Evolutionary conservation across 73 alveolate genomes (phyloP).

Genomic region (Tetrahymena borealis): DNA sequence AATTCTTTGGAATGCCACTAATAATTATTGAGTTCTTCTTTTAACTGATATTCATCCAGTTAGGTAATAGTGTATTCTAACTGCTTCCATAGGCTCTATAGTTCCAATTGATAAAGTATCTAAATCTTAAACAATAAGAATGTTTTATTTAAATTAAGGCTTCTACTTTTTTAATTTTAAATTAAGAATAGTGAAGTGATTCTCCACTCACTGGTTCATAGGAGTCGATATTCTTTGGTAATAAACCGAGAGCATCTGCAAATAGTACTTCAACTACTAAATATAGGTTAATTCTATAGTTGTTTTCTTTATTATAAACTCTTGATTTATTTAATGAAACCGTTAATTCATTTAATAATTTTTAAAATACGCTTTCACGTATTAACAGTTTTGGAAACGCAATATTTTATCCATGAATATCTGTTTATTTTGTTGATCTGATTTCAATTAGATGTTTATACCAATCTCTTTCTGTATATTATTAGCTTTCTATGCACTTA

Average conservation of each 20-base stretch:
- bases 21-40: neutral
- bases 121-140: neutral
- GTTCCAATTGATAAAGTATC: neutral
- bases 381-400: neutral
- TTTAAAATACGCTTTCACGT: neutral
- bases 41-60: neutral
- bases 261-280: neutral
- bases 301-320: neutral
- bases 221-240: neutral
- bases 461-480: neutral
- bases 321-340: neutral
- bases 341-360: neutral
- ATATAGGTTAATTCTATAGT: neutral
- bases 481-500: neutral
- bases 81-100: neutral
- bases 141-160: neutral
- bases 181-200: neutral
- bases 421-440: neutral
- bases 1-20: neutral
- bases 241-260: neutral
- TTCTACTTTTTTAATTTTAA: neutral
- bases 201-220: neutral
- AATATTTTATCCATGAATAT: neutral
- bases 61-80: neutral
- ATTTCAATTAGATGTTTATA: neutral